These are phyloP conservation scores for Saccharomycopsis schoenii DNA, from an alignment of 805 yeast species.

Conservation along the genomic window DNA sequence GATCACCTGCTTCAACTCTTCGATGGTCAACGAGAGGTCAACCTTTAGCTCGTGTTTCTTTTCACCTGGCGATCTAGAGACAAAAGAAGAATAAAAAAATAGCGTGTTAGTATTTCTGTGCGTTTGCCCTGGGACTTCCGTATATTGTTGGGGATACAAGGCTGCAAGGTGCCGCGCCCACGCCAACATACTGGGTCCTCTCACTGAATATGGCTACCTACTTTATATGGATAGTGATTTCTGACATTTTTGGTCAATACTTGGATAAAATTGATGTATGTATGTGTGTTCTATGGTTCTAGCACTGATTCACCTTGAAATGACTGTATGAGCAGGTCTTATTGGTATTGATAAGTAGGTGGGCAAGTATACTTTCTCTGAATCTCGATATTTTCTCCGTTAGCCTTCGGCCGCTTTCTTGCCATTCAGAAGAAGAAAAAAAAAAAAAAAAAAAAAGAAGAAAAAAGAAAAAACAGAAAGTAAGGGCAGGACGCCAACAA, in stretches of 20 bases:
- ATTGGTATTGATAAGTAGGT: neutral
- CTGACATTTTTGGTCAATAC: conserved; percentile 15
- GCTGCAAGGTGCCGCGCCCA: too few relatives aligned
- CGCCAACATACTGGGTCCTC: too few relatives aligned
- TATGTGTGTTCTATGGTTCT: too few relatives aligned
- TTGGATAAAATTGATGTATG: too few relatives aligned
- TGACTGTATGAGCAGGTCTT: too few relatives aligned
- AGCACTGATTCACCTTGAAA: too few relatives aligned
- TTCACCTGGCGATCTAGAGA: conserved; percentile 45
- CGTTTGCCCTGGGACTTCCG: too few relatives aligned
- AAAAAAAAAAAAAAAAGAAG: too few relatives aligned
- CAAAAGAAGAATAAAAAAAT: neutral
- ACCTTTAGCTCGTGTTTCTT: conserved; percentile 62
- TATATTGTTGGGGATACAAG: too few relatives aligned
- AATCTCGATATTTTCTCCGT: neutral
- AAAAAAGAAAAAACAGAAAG: too few relatives aligned
- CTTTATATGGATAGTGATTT: conserved; percentile 26
- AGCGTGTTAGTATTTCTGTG: neutral
- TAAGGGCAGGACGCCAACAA: neutral
- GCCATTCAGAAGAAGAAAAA: neutral
- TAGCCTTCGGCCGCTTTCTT: neutral
- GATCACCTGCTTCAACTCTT: conserved; percentile 58
- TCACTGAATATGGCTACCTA: conserved; percentile 6
- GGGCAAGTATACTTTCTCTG: neutral
- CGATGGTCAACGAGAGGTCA: conserved; percentile 44